Percentiles rank a stretch among this genome's conserved stretches.
phyloP scores from a whole-genome alignment of 2,329 filamentous ascomycete species.

The Simplicillium aogashimaense region DNA sequence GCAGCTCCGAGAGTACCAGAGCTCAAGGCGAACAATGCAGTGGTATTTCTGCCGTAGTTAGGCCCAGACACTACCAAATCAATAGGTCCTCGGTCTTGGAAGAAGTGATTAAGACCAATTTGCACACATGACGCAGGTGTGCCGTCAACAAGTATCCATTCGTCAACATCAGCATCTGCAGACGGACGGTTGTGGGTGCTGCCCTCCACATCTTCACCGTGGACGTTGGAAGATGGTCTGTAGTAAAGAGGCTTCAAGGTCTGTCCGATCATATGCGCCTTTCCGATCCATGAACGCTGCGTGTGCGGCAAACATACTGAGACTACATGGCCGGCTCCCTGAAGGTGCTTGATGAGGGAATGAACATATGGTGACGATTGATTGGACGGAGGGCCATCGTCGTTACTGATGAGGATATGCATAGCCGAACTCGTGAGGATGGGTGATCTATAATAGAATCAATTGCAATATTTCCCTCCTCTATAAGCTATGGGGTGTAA shows the following conservation, averaged over 20 bases:
- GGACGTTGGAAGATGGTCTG: conserved; percentile 40
- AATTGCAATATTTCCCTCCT: too few relatives aligned
- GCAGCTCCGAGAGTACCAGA: conserved; percentile 71
- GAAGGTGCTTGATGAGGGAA: conserved; percentile 60
- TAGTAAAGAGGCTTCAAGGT: conserved; percentile 80
- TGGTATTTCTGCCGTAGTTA: conserved; percentile 77
- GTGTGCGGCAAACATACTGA: conserved; percentile 85
- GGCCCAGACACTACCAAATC: conserved; percentile 73
- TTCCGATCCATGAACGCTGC: conserved; percentile 96
- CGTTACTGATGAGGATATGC: conserved; percentile 63
- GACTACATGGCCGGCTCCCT: conserved; percentile 71
- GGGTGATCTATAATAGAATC: too few relatives aligned
- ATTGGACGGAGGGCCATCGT: conserved; percentile 71
- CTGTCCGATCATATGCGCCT: conserved; percentile 91
- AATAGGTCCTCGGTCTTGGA: conserved; percentile 58
- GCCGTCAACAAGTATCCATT: conserved; percentile 75
- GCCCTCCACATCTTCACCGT: conserved; percentile 43
- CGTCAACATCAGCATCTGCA: conserved; percentile 49
- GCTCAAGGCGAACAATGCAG: conserved; percentile 67
- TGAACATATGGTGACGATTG: conserved; percentile 75
- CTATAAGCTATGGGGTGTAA: too few relatives aligned
- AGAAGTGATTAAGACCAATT: conserved; percentile 74
- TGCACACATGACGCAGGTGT: conserved; percentile 75
- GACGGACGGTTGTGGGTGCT: conserved; percentile 50
- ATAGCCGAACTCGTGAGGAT: conserved; percentile 22